Percentiles rank a stretch among this genome's conserved stretches.
phyloP scores from a whole-genome alignment of 164 flowering plant species.

The Stephania cephalantha region DNA sequence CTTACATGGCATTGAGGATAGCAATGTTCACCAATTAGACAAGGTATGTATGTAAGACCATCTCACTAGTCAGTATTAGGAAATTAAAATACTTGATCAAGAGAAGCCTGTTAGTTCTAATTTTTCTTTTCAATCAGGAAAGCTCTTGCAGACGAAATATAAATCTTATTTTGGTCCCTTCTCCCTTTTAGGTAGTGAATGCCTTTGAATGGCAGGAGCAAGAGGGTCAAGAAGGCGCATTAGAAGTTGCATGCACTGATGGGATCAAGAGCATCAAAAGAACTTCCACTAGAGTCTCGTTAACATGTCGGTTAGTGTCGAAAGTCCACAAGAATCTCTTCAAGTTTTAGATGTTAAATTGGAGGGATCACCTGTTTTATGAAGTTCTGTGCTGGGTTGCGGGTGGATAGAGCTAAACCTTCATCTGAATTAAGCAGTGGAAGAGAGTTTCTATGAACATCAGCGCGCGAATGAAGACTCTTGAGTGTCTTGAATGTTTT shows the following conservation, averaged over 20 bases:
- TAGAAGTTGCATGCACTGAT: conserved; percentile 12
- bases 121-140: neutral
- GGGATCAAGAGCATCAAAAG: conserved; percentile 33
- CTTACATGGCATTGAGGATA: conserved; percentile 80
- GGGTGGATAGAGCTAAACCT: too few relatives aligned
- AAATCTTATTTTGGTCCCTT: neutral
- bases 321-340: conserved; percentile 73
- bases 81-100: too few relatives aligned
- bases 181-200: conserved; percentile 54
- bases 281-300: conserved; percentile 51
- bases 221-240: conserved; percentile 8
- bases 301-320: conserved; percentile 67
- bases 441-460: too few relatives aligned
- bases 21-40: conserved; percentile 36
- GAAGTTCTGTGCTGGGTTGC: too few relatives aligned
- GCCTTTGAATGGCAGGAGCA: conserved; percentile 21
- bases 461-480: too few relatives aligned
- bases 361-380: neutral
- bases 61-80: too few relatives aligned
- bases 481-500: too few relatives aligned
- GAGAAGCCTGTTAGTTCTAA: too few relatives aligned
- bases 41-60: conserved; percentile 30
- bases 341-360: conserved; percentile 35
- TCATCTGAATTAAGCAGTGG: too few relatives aligned
- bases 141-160: neutral